Base-by-base conservation (phyloP, 148 eudicot genomes). In the Spergularia marina region DNA sequence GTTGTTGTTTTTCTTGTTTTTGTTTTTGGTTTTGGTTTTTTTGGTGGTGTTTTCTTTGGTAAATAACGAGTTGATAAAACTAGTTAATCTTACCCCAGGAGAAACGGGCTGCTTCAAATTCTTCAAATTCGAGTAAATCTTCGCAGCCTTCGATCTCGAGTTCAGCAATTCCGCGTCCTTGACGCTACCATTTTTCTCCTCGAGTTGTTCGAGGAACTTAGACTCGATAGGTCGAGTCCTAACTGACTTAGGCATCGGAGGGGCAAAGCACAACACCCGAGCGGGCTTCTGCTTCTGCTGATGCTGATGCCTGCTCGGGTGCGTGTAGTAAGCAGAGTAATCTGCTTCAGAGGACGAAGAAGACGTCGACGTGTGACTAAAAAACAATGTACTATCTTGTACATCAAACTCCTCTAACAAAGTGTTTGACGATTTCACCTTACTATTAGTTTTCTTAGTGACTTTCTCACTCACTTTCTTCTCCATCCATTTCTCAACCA, bases 71-170 rank as follows among this genome's bases (percentile, higher is more conserved):
- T 83, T 83, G 12, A 94, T 80, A 51, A 91, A 88, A 71, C 78
- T 91, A 12, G 91, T 68, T n/a, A 94, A 80, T 61, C 83, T 74
- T 0, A 83, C 86, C 0, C 98, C 97, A 0, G 98, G 98, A 0
- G 98, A 94, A 56, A 94, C 84, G 41, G 98, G 98, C 77, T 89
- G 91, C 73, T 89, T 91, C 57, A 88, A 60, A 23, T 85, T 91
- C 89, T 88, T 93, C 73, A 93, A 49, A 73, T 91, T 88, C 20
- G 82, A 77, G 74, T 91, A 93, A 52, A 93, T 76, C 72, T 83
- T 89, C 5, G 75, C 56, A 1, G 94, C 97, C 21, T 86, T 83
- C 11, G 90, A 84, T 63, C 83, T 83, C 3, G 86, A 81, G 62
- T 85, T 87, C 7, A 77, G 71, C 54, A 79, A 64, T 61, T 65